Conservation (phyloP, 2,329 filamentous ascomycete genomes). For the Cytospora paraplurivora region DNA sequence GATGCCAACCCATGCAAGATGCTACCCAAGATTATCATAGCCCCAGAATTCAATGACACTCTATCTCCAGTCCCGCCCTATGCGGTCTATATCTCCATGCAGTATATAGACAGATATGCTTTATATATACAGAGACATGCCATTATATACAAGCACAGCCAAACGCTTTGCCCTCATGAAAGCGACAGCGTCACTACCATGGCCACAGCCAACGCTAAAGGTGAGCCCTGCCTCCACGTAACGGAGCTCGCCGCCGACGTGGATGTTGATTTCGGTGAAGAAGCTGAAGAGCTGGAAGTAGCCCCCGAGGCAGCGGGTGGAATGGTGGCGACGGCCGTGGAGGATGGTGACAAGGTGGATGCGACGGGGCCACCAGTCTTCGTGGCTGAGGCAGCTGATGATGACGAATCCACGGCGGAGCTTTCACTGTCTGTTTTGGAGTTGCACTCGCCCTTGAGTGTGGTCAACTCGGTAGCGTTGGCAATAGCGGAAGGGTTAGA, state of each 20-base stretch:
- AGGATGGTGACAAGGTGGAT: neutral
- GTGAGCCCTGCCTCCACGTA: constrained; percentile 10
- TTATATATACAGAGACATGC: neutral
- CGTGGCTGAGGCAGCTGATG: constrained; percentile 7
- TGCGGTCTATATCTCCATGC: constrained; percentile 1
- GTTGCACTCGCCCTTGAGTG: constrained; percentile 33
- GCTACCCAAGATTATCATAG: constrained; percentile 1
- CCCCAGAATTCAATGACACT: constrained; percentile 10
- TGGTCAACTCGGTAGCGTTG: constrained; percentile 34
- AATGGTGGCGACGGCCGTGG: neutral
- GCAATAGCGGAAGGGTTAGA: constrained; percentile 46
- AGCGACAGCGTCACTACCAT: constrained; percentile 18
- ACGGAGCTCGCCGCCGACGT: constrained; percentile 19
- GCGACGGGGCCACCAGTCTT: neutral
- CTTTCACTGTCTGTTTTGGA: constrained; percentile 4
- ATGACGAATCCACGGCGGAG: constrained; percentile 3
- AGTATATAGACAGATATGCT: neutral
- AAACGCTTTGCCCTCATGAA: neutral
- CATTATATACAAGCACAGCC: neutral
- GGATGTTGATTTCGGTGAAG: constrained; percentile 3
- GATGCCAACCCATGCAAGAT: constrained; percentile 17
- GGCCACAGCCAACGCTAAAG: constrained; percentile 20
- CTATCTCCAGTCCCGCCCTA: neutral
- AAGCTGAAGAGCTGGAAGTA: neutral
- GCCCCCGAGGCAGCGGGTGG: constrained; percentile 6